Evolutionary conservation across 495 filamentous ascomycete species (phyloP), one percentile per base, ranked within the genome.

Genomic region (Thermothielavioides terrestris): DNA sequence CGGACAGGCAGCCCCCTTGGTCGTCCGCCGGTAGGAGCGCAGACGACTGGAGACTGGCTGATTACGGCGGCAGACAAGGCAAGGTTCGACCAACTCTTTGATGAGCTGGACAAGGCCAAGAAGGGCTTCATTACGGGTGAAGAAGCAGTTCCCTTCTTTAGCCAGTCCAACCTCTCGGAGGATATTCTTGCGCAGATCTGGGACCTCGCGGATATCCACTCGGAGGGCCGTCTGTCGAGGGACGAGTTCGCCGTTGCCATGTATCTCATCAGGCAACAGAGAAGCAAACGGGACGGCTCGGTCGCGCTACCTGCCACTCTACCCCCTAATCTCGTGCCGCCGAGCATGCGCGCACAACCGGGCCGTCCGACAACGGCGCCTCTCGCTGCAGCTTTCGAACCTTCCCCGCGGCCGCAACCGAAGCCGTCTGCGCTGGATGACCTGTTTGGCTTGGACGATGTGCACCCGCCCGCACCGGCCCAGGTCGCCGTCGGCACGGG

Each of bases 211-310:
- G 91, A 97, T 73, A 92, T 96, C 62, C 85, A 85, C 54, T 90
- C 87, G 14, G 86, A 90, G 46, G 92, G 92, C 9, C 83, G 82
- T 49, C 72, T 98, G 34, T 89, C 74, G 28, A 76, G 78, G 47
- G 92, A 98, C 63, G 90, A 94, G 59, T 98, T 98, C 61, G 91
- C 92, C 0, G 89, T 98, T 42, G 92, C 94, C 40, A 97, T 98
- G 92, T 90, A 94, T 62, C 75, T 98, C 28, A 95, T 98, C 55
- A 78, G 88, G 49, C 82, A 92, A 62, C 89, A 95, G 64, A 79
- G 89, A 20, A 80, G 73, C 49, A 86, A 82, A 50, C 81, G 80
- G 30, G 81, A 81, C 42, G 74, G 75, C 12, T 60, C 74, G 26
- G 63, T 60, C 12, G 63, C 74, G 22, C 62, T 97, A 4, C 91